Percentiles rank a stretch among this genome's conserved stretches.
Conservation (phyloP, 495 filamentous ascomycete genomes). For the Trichoderma orchidacearum region DNA sequence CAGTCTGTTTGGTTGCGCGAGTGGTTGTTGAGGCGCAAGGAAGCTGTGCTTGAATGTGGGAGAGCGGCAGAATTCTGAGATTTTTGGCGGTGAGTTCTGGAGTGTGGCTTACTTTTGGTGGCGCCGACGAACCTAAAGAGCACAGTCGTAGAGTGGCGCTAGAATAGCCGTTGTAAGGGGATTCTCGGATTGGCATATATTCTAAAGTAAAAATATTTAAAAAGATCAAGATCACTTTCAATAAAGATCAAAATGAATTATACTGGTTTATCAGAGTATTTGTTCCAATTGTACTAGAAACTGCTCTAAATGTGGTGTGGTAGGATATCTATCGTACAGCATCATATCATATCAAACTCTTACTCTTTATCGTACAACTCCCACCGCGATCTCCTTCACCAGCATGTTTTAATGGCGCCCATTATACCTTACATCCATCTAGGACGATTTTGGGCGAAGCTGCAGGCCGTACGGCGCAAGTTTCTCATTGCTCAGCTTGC, state of each 20-base stretch:
- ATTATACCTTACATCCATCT: not conserved
- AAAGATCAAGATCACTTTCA: no score
- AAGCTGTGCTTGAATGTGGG: not conserved
- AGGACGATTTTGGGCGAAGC: not conserved
- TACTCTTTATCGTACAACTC: not conserved
- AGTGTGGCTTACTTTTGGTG: not conserved
- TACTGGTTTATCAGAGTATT: no score
- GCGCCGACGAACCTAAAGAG: not conserved
- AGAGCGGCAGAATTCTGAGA: not conserved
- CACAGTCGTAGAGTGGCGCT: not conserved
- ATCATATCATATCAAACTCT: not conserved
- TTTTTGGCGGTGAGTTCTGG: not conserved
- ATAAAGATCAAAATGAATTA: no score
- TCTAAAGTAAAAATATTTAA: no score
- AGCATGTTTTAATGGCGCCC: not conserved
- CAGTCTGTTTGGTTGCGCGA: not conserved
- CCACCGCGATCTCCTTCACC: not conserved
- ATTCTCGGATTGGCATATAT: no score
- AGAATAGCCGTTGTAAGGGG: no score
- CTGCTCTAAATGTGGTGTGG: not conserved
- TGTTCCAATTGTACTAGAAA: no score
- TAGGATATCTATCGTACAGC: not conserved
- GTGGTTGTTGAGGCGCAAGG: not conserved
- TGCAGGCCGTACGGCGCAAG: constrained; percentile 57
- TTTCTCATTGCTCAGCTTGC: constrained; percentile 45